Evolutionary conservation across 768 basidiomycete genomes (phyloP).

Genomic region (Rhodotorula toruloides): DNA sequence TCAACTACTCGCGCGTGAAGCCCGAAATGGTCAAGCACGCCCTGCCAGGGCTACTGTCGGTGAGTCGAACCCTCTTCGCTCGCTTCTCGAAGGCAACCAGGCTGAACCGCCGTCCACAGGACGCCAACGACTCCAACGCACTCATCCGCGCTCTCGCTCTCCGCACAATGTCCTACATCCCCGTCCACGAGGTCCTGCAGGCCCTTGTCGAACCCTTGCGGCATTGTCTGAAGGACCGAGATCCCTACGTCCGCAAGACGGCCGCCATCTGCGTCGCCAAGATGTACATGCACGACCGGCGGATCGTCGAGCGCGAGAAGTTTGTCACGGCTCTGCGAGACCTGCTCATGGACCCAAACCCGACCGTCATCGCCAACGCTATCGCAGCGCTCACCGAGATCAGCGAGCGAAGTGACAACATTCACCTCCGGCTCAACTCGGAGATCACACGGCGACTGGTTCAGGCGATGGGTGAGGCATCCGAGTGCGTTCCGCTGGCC

Average conservation of each 20-base stretch:
- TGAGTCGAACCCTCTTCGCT: slow-evolving; percentile 46
- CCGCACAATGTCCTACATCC: slow-evolving; percentile 98
- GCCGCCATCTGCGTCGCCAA: slow-evolving; percentile 97
- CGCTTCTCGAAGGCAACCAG: neutral
- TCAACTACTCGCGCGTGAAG: slow-evolving; percentile 90
- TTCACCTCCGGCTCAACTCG: slow-evolving; percentile 82
- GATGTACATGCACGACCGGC: slow-evolving; percentile 79
- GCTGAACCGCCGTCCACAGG: slow-evolving; percentile 53
- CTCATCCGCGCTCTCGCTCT: slow-evolving; percentile 94
- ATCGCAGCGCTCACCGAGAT: slow-evolving; percentile 97
- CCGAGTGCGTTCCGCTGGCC: slow-evolving; percentile 65
- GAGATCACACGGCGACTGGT: slow-evolving; percentile 83
- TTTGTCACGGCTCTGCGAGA: slow-evolving; percentile 89
- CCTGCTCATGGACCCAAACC: slow-evolving; percentile 85
- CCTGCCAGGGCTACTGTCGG: slow-evolving; percentile 83
- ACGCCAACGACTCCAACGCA: slow-evolving; percentile 92
- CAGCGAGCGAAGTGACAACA: slow-evolving; percentile 87
- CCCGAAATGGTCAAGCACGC: slow-evolving; percentile 90
- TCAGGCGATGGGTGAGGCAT: slow-evolving; percentile 86
- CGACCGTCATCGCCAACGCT: slow-evolving; percentile 94
- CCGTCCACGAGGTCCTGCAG: slow-evolving; percentile 74
- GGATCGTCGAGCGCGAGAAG: slow-evolving; percentile 77
- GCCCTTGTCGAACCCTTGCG: slow-evolving; percentile 81
- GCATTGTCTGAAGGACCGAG: slow-evolving; percentile 84
- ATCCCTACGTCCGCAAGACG: slow-evolving; percentile 98